phyloP scores from a whole-genome alignment of 2,329 filamentous ascomycete species.

The Sordariomycetes sp. region DNA sequence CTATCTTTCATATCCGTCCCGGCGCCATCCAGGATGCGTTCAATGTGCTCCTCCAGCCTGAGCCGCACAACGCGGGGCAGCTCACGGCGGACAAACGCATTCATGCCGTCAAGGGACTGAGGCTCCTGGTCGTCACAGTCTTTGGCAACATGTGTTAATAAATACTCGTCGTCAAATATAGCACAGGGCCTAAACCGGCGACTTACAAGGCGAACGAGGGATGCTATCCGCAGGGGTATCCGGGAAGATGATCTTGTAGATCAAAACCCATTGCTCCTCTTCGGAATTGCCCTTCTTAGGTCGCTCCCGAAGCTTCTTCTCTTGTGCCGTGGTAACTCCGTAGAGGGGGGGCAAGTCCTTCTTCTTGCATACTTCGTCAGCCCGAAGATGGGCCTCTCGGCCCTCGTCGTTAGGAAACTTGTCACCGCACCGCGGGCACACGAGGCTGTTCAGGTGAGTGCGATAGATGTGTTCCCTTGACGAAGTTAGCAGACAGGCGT shows the following conservation, averaged over 20 bases:
- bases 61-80: background rate
- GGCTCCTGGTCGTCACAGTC: background rate
- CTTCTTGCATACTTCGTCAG: background rate
- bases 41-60: conserved; percentile 1
- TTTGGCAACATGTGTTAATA: background rate
- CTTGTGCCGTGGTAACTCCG: background rate
- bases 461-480: conserved; percentile 4
- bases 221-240: background rate
- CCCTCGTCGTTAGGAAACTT: background rate
- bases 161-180: background rate
- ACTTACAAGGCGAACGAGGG: conserved; percentile 3
- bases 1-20: background rate
- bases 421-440: background rate
- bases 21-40: background rate
- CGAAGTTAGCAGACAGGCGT: background rate
- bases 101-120: background rate
- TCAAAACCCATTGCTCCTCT: conserved; percentile 1
- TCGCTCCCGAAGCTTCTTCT: background rate
- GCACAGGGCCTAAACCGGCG: too few species aligned
- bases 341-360: background rate
- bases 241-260: conserved; percentile 5
- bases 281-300: background rate
- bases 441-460: background rate
- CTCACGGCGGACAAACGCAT: background rate
- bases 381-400: background rate